phyloP scores from a whole-genome alignment of 768 basidiomycete species.

The Strobilomyces confusus region DNA sequence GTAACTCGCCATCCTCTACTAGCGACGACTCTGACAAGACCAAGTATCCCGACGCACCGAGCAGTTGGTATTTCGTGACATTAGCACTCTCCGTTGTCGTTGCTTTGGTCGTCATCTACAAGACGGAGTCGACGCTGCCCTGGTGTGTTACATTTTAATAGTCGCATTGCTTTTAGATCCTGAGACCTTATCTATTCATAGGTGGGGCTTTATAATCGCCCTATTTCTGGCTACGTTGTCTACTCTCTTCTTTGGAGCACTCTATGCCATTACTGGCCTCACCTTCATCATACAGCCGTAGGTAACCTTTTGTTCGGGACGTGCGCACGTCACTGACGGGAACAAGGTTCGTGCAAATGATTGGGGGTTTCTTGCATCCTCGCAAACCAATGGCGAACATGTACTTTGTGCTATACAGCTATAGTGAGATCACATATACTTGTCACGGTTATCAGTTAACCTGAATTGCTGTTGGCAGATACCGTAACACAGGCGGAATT shows the following conservation, averaged over 20 bases:
- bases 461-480: conserved; percentile 35
- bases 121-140: conserved; percentile 49
- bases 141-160: conserved; percentile 32
- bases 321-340: neutral
- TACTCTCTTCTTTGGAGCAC: conserved; percentile 51
- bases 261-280: conserved; percentile 47
- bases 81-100: conserved; percentile 37
- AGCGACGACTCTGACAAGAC: neutral
- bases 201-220: conserved; percentile 49
- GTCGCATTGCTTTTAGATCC: neutral
- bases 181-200: neutral
- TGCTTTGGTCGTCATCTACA: conserved; percentile 53
- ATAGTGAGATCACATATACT: conserved; percentile 32
- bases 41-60: conserved; percentile 35
- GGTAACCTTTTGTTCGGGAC: conserved; percentile 3
- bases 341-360: conserved; percentile 35
- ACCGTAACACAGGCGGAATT: conserved; percentile 47
- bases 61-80: conserved; percentile 32
- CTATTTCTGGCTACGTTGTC: conserved; percentile 49
- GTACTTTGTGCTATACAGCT: conserved; percentile 43
- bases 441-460: conserved; percentile 40
- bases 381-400: conserved; percentile 44
- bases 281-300: conserved; percentile 24
- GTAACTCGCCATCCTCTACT: conserved; percentile 16
- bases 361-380: conserved; percentile 33